A percentile compares a stretch with the other conserved stretches of the same genome.
These are phyloP conservation scores for Rheum nobile DNA, from an alignment of 148 eudicot species.

Conservation along the genomic window DNA sequence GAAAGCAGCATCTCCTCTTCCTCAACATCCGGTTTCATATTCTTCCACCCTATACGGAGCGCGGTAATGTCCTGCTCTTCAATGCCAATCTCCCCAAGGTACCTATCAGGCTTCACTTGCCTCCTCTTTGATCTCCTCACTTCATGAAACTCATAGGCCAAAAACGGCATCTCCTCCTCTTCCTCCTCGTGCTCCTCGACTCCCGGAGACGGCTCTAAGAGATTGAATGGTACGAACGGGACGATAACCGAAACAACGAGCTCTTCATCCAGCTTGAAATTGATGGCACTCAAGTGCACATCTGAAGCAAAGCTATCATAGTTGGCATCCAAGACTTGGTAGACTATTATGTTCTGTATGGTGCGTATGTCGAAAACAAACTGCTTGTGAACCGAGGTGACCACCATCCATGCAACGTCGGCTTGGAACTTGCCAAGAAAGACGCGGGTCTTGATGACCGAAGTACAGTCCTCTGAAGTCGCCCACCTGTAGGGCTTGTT, in stretches of 20 bases:
- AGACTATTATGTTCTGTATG: slow-evolving; percentile 44
- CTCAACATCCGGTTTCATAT: slow-evolving; percentile 18
- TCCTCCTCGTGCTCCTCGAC: slow-evolving; percentile 14
- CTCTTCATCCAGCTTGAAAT: slow-evolving; percentile 48
- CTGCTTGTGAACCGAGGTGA: slow-evolving; percentile 54
- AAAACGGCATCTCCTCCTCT: slow-evolving; percentile 15
- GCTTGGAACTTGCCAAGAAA: slow-evolving; percentile 51
- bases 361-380: slow-evolving; percentile 54
- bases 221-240: slow-evolving; percentile 24
- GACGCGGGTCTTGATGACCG: slow-evolving; percentile 43
- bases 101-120: slow-evolving; percentile 63
- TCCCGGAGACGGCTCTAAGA: slow-evolving; percentile 7
- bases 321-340: slow-evolving; percentile 47
- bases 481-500: slow-evolving; percentile 58
- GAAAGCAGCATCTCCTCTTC: slow-evolving; percentile 45
- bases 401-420: slow-evolving; percentile 73
- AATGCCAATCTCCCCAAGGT: slow-evolving; percentile 57
- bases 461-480: slow-evolving; percentile 56
- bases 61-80: slow-evolving; percentile 42
- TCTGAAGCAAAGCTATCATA: slow-evolving; percentile 17
- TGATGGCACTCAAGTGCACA: slow-evolving; percentile 33
- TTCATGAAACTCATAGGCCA: slow-evolving; percentile 23
- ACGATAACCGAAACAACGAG: slow-evolving; percentile 30
- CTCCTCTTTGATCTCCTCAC: slow-evolving; percentile 82
- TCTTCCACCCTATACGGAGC: slow-evolving; percentile 47